phyloP scores from a whole-genome alignment of 2,329 filamentous ascomycete species.

The Hirsutella rhossiliensis region DNA sequence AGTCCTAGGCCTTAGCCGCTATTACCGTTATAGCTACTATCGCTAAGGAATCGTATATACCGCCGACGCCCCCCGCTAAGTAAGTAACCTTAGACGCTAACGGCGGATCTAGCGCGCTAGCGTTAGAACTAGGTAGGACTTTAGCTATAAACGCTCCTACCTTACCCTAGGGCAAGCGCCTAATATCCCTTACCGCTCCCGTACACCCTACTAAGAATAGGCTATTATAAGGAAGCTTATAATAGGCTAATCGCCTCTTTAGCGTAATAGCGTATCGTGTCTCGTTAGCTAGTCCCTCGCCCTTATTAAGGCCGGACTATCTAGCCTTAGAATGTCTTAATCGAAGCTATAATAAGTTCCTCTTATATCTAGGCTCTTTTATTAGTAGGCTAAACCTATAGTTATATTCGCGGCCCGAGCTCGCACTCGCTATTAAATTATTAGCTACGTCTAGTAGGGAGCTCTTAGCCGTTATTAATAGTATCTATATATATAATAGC shows the following conservation, averaged over 20 bases:
- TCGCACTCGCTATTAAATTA: slow-evolving; percentile 71
- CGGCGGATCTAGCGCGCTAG: slow-evolving; percentile 12
- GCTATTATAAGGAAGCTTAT: slow-evolving; percentile 22
- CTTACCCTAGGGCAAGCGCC: slow-evolving; percentile 29
- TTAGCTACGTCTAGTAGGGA: slow-evolving; percentile 72
- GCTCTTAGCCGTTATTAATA: slow-evolving; percentile 68
- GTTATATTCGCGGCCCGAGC: slow-evolving; percentile 73
- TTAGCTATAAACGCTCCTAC: neutral
- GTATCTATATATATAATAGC: slow-evolving; percentile 74
- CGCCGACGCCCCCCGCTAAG: slow-evolving; percentile 53
- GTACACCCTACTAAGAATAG: slow-evolving; percentile 15
- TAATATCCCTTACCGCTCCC: slow-evolving; percentile 31
- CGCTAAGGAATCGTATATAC: slow-evolving; percentile 43
- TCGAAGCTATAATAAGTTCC: slow-evolving; percentile 71
- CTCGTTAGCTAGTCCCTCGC: slow-evolving; percentile 59
- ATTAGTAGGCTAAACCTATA: slow-evolving; percentile 78
- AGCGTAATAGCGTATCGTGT: slow-evolving; percentile 57
- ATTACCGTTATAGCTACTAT: slow-evolving; percentile 50
- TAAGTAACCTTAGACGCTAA: slow-evolving; percentile 32
- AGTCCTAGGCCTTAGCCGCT: slow-evolving; percentile 35
- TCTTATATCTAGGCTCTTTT: too few species aligned
- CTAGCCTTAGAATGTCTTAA: slow-evolving; percentile 76
- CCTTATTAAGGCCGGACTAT: slow-evolving; percentile 50
- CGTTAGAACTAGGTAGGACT: neutral
- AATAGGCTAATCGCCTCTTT: slow-evolving; percentile 33